Conservation (phyloP, 371 early-diverging fungal genomes). For the Syncephalis fuscata region DNA sequence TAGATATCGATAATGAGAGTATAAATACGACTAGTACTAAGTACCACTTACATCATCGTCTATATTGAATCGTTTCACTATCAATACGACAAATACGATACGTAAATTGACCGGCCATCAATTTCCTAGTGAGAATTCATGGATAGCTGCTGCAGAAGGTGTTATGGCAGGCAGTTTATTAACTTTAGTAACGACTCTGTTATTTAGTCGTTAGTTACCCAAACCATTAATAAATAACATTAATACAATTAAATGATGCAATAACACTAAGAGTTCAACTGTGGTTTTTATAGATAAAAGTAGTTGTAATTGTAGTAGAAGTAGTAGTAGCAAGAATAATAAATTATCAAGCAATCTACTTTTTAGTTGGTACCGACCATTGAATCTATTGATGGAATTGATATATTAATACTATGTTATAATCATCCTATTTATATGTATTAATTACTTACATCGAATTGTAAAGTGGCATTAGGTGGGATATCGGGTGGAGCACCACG, state of each 20-base stretch:
- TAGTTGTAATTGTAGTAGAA: too few species aligned
- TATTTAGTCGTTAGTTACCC: constrained; percentile 12
- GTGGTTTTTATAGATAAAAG: too few species aligned
- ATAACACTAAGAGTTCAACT: too few species aligned
- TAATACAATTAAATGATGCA: too few species aligned
- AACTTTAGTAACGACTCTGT: constrained; percentile 5
- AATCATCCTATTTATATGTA: too few species aligned
- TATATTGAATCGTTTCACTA: background rate
- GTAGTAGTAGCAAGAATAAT: too few species aligned
- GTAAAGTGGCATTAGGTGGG: constrained; percentile 68
- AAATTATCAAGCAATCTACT: constrained; percentile 5
- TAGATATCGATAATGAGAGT: too few species aligned
- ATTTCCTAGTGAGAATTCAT: constrained; percentile 8
- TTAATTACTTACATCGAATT: constrained; percentile 55
- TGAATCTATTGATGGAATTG: too few species aligned
- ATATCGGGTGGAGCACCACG: constrained; percentile 79
- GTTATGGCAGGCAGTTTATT: constrained; percentile 12
- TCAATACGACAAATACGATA: constrained; percentile 1
- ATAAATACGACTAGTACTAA: too few species aligned
- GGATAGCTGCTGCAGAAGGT: constrained; percentile 11
- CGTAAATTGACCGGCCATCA: constrained; percentile 7
- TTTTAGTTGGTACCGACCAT: constrained; percentile 9
- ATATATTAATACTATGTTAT: too few species aligned
- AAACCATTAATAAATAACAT: too few species aligned
- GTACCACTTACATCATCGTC: too few species aligned